phyloP scores from a whole-genome alignment of 202 grass and related monocot species.

The Zoysia matrella region DNA sequence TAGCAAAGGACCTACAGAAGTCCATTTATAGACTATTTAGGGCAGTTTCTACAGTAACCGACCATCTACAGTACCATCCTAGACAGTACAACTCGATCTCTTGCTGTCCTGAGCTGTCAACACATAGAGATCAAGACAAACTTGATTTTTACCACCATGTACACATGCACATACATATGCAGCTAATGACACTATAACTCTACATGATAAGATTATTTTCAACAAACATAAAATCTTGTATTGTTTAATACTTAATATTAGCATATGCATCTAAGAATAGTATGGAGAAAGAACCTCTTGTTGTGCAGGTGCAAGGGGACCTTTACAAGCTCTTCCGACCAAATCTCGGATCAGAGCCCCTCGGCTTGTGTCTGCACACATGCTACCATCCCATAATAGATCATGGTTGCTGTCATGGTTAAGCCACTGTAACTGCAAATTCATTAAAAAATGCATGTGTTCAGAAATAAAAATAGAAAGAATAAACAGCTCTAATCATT shows the following conservation, averaged over 20 bases:
- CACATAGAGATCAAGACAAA: no score
- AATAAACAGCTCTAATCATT: constrained; percentile 11
- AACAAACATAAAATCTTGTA: background rate
- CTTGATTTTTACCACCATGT: no score
- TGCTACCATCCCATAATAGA: constrained; percentile 87
- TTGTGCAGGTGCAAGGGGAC: constrained; percentile 77
- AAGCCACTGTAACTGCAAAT: constrained; percentile 84
- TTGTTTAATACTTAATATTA: constrained; percentile 22
- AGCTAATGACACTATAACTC: no score
- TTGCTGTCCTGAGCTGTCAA: no score
- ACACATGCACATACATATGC: no score
- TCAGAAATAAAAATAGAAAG: constrained; percentile 32
- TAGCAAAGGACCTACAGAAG: no score
- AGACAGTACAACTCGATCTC: no score
- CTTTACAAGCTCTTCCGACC: constrained; percentile 82
- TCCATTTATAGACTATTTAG: no score
- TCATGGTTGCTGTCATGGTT: constrained; percentile 90
- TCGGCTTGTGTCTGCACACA: constrained; percentile 88
- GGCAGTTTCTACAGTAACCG: no score
- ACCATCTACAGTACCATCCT: no score
- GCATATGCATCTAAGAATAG: constrained; percentile 38
- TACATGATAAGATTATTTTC: no score
- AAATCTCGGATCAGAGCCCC: constrained; percentile 80
- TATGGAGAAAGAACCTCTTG: constrained; percentile 72
- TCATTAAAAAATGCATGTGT: constrained; percentile 24